These are phyloP conservation scores for Xerocomus minutiporus DNA, from an alignment of 1,284 basidiomycete genomes.

Conservation along the genomic window DNA sequence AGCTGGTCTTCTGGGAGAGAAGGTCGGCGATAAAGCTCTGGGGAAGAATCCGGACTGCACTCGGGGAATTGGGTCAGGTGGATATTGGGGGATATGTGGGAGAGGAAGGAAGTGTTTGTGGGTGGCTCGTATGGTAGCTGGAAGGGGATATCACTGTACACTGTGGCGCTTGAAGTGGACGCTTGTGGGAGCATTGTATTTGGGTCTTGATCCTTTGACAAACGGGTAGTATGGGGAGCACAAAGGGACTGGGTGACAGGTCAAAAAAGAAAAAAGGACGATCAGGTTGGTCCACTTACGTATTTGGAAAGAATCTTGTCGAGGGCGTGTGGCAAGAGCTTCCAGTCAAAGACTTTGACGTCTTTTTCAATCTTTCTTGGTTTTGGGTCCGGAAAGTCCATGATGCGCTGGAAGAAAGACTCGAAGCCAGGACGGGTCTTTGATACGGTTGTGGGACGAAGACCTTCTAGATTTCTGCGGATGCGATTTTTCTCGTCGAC, in stretches of 20 bases:
- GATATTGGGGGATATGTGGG: constrained; percentile 22
- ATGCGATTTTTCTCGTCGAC: constrained; percentile 98
- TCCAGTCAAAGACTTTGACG: constrained; percentile 97
- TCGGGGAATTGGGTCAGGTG: constrained; percentile 18
- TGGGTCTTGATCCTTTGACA: constrained; percentile 5
- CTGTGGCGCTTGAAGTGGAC: constrained; percentile 7
- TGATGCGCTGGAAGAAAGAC: constrained; percentile 89
- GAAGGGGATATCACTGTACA: constrained; percentile 9
- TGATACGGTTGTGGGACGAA: constrained; percentile 85
- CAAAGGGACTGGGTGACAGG: constrained; percentile 42
- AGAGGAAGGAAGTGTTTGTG: constrained; percentile 20
- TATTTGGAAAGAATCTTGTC: constrained; percentile 96
- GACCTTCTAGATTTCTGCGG: constrained; percentile 88
- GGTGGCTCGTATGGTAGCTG: constrained; percentile 15
- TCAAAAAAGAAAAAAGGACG: not conserved
- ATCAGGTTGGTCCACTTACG: constrained; percentile 46
- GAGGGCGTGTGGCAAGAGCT: constrained; percentile 71
- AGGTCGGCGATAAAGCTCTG: constrained; percentile 14
- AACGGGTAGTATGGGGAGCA: constrained; percentile 18
- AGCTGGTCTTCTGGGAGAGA: constrained; percentile 26
- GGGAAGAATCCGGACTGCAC: constrained; percentile 12
- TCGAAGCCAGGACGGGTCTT: constrained; percentile 81
- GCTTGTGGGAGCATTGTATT: constrained; percentile 1
- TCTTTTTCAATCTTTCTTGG: constrained; percentile 98
- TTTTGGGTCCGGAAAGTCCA: constrained; percentile 92